Conservation (phyloP, 805 yeast species). For the Myxozyma lipomycoides region DNA sequence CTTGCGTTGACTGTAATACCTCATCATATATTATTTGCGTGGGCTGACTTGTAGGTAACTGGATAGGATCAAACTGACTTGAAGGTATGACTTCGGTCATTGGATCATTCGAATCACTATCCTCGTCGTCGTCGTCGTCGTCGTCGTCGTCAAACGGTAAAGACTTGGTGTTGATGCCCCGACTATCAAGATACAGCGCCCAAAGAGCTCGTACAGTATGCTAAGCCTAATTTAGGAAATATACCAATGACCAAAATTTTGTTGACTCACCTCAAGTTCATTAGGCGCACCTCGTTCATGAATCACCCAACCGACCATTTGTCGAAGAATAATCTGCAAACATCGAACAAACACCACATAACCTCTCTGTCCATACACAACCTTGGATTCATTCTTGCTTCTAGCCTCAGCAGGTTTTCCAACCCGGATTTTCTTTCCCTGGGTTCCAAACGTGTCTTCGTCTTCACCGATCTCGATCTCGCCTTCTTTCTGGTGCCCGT, state of each 20-base stretch:
- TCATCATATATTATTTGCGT: not conserved
- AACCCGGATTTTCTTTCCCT: constrained; percentile 14
- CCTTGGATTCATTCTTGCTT: constrained; percentile 8
- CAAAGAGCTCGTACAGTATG: constrained; percentile 21
- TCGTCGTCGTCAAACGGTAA: constrained; percentile 3
- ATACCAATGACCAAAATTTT: too few species aligned
- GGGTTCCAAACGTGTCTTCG: constrained; percentile 52
- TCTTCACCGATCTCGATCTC: constrained; percentile 77
- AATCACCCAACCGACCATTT: constrained; percentile 46
- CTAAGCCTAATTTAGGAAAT: too few species aligned
- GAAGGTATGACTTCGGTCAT: not conserved
- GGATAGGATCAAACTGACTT: not conserved
- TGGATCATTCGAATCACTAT: not conserved
- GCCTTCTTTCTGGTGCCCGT: constrained; percentile 85
- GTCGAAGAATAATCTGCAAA: constrained; percentile 49
- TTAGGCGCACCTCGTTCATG: constrained; percentile 32
- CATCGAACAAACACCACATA: constrained; percentile 44
- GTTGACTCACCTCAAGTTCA: too few species aligned
- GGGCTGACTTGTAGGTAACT: not conserved
- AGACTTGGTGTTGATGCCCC: constrained; percentile 9
- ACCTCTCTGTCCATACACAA: constrained; percentile 48
- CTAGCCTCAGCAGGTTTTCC: constrained; percentile 22
- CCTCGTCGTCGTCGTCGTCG: not conserved
- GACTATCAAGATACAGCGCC: constrained; percentile 21
- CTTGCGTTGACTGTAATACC: not conserved